Conservation (phyloP, 257 asterid genomes). For the Henckelia pumila region DNA sequence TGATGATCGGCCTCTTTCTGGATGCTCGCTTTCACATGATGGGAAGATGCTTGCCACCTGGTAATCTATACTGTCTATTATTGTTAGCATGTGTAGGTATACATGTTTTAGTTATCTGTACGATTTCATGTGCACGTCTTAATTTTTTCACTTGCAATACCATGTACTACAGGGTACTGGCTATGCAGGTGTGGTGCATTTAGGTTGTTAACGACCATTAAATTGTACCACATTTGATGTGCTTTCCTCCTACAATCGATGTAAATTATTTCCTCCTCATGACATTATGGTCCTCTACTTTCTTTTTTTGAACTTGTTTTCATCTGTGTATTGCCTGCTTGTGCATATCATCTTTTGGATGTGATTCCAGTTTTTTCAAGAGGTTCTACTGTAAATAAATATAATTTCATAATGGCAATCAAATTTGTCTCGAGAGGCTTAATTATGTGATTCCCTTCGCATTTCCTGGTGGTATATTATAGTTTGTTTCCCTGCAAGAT, state of each 20-base stretch:
- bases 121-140: background rate
- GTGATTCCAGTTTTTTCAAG: background rate
- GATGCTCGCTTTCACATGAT: too few relatives aligned
- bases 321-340: too few relatives aligned
- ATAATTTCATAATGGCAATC: too few relatives aligned
- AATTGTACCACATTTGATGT: slow-evolving; percentile 4
- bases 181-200: slow-evolving; percentile 12
- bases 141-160: slow-evolving; percentile 1
- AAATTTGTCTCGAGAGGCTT: too few relatives aligned
- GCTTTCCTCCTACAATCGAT: background rate
- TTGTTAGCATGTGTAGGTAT: background rate
- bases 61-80: slow-evolving; percentile 34
- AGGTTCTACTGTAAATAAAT: background rate
- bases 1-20: too few relatives aligned
- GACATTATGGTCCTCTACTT: too few relatives aligned
- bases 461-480: too few relatives aligned
- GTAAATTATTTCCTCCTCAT: too few relatives aligned
- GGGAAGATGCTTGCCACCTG: slow-evolving; percentile 41
- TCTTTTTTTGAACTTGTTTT: too few relatives aligned
- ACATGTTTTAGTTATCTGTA: background rate
- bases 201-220: slow-evolving; percentile 9
- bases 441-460: too few relatives aligned
- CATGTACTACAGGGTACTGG: background rate
- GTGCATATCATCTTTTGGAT: too few relatives aligned
- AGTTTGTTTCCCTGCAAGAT: background rate